phyloP scores from a whole-genome alignment of 352 stramenopile genomes.

The Phytophthora kernoviae region DNA sequence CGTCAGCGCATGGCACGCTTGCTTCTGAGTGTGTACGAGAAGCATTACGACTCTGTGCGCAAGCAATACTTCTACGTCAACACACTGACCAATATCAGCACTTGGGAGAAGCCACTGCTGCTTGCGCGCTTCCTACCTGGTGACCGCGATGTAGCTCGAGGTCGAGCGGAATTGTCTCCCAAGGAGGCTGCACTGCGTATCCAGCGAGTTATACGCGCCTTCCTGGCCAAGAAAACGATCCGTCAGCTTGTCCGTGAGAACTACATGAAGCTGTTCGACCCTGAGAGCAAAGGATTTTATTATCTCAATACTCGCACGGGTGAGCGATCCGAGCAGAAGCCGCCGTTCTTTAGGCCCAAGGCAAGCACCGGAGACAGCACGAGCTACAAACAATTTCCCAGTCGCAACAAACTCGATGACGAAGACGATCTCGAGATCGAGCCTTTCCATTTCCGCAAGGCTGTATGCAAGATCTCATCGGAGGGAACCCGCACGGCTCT shows the following conservation, averaged over 20 bases:
- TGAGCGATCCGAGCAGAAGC: constrained; percentile 42
- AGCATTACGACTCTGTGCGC: constrained; percentile 63
- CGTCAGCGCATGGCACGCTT: constrained; percentile 43
- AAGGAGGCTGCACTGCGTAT: constrained; percentile 54
- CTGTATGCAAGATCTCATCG: constrained; percentile 63
- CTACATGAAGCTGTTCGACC: constrained; percentile 82
- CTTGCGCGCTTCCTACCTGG: constrained; percentile 48
- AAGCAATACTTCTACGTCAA: constrained; percentile 76
- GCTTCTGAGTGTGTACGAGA: constrained; percentile 54
- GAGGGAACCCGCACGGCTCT: constrained; percentile 43
- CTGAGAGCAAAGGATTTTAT: constrained; percentile 54
- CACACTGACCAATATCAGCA: constrained; percentile 61
- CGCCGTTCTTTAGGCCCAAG: constrained; percentile 46
- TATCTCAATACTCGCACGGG: constrained; percentile 70
- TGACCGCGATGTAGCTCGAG: constrained; percentile 22
- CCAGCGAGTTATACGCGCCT: constrained; percentile 47
- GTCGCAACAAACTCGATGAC: constrained; percentile 6
- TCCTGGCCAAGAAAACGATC: constrained; percentile 44
- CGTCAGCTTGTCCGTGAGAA: constrained; percentile 56
- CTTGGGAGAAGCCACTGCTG: constrained; percentile 58
- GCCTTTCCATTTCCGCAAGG: constrained; percentile 66
- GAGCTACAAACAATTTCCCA: not conserved
- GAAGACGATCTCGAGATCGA: constrained; percentile 65
- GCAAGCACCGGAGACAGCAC: constrained; percentile 14
- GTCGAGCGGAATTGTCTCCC: constrained; percentile 21